Evolutionary conservation across 805 yeast genomes (phyloP), one percentile per base, ranked within the genome.

Genomic region (Metschnikowia aberdeeniae): DNA sequence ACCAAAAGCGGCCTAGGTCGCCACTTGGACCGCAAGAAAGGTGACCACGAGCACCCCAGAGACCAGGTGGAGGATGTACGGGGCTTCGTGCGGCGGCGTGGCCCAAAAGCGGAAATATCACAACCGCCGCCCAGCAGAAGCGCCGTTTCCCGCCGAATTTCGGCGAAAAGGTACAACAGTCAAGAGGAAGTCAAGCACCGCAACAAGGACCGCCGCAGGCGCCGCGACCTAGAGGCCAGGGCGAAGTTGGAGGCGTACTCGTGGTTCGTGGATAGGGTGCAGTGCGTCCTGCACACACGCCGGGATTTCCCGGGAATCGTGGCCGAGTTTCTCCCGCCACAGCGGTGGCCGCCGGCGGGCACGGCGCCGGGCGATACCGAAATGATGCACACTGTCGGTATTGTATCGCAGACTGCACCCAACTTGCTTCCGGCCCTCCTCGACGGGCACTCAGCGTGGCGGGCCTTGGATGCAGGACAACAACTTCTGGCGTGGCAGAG

Each of bases 1-100:
- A 78, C 78, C 47, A 76, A 80, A 6, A 83, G 84, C 1, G 77
- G 82, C 0, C 63, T 79, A 45, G 84, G 84, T 1, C 64, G 86
- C 30, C 86, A 81, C 57, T 57, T 81, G 35, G 85, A 81, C 53
- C 58, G 68, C 36, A 73, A 77, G 49, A 76, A 76, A 43, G 86
- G 85, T 1, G 70, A 80, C 8, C 55, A 66, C 1, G 44, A 61
- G 12, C 86, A 81, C 50, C 85, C 85, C 0, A 56, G 63, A 1
- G 77, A 70, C 2, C 64, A 68, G 34, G 77, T 81, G 12, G 75
- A 71, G 11, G 56, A 54, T 40, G 51, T 80, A 34, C 56, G 84
- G 27, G 65, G 72, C 0, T 68, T 73, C 36, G 84, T 80, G 22
- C 11, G 34, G 26, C 29, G 24, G 35, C 24, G 30, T 19, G 17